Conservation (phyloP, 2,329 filamentous ascomycete species). For the Davidsoniella eucalypti region DNA sequence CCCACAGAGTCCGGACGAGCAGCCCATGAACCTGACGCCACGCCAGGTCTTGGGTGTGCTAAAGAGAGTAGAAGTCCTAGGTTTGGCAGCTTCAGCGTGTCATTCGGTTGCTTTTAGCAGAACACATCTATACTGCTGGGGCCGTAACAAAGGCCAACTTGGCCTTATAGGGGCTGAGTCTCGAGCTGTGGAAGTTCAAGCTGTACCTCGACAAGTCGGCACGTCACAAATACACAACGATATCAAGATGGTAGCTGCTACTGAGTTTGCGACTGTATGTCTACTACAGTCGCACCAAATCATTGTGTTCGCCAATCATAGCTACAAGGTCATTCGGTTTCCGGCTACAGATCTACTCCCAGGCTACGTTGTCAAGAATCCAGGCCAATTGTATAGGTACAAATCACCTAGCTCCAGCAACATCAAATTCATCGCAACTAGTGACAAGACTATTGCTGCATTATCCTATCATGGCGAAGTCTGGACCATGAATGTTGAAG, state of each 20-base stretch:
- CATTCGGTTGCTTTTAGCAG: conserved; percentile 83
- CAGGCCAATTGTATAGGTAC: conserved; percentile 33
- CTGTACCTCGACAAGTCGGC: conserved; percentile 69
- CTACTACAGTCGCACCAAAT: conserved; percentile 77
- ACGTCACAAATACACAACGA: conserved; percentile 60
- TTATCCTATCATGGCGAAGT: conserved; percentile 72
- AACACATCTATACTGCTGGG: conserved; percentile 77
- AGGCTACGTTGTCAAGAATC: conserved; percentile 26
- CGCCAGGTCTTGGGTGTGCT: conserved; percentile 82
- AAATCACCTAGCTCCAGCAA: conserved; percentile 33
- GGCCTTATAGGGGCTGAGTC: conserved; percentile 92
- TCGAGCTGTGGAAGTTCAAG: conserved; percentile 71
- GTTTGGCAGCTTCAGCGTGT: conserved; percentile 73
- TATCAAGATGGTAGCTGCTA: conserved; percentile 70
- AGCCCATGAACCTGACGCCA: conserved; percentile 64
- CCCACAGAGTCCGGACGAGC: conserved; percentile 54
- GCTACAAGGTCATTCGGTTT: conserved; percentile 81
- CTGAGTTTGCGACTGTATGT: conserved; percentile 75
- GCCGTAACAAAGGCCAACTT: conserved; percentile 86
- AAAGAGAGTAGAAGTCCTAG: conserved; percentile 69
- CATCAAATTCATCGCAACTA: conserved; percentile 63
- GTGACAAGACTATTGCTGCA: conserved; percentile 82
- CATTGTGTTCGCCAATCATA: conserved; percentile 89
- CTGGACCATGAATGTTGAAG: conserved; percentile 66
- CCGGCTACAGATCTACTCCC: conserved; percentile 54